Evolutionary conservation across 1,139 yeast species (phyloP).

Genomic region (Pichia sp.): DNA sequence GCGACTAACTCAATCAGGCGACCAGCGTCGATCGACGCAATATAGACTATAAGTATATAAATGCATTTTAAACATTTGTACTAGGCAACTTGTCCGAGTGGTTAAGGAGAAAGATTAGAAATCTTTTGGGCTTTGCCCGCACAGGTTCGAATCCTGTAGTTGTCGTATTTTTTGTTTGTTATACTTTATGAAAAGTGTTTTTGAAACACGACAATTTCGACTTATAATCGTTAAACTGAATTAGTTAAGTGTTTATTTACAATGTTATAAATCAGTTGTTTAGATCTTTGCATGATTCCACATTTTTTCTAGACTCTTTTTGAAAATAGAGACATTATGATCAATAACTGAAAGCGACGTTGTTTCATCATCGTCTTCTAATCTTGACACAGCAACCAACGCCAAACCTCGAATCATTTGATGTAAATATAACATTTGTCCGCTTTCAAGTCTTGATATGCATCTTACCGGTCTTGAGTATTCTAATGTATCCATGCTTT

Average conservation of each 20-base stretch:
- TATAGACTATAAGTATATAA: too few species aligned
- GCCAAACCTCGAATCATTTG: conserved; percentile 94
- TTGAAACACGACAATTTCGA: neutral
- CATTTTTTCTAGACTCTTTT: conserved; percentile 69
- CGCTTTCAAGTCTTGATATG: conserved; percentile 71
- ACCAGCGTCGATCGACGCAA: too few species aligned
- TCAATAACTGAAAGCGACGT: conserved; percentile 68
- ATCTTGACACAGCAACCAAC: conserved; percentile 75
- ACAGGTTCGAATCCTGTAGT: conserved; percentile 37
- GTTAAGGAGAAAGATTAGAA: conserved; percentile 37
- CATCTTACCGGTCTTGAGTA: conserved; percentile 44
- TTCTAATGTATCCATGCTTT: conserved; percentile 2
- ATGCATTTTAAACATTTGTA: too few species aligned
- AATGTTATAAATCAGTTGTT: neutral
- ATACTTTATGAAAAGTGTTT: too few species aligned
- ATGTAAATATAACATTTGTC: conserved; percentile 70
- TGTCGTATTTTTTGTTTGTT: conserved; percentile 20
- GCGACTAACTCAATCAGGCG: too few species aligned
- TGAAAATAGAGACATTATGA: conserved; percentile 78
- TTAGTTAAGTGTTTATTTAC: neutral
- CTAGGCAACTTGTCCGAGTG: conserved; percentile 33
- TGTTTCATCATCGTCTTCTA: conserved; percentile 38
- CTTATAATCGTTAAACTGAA: neutral
- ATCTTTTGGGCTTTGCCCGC: conserved; percentile 37
- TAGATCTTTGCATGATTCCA: conserved; percentile 37